These are phyloP conservation scores for Kalmusia sp. DNA, from an alignment of 2,329 filamentous ascomycete species.

Conservation along the genomic window DNA sequence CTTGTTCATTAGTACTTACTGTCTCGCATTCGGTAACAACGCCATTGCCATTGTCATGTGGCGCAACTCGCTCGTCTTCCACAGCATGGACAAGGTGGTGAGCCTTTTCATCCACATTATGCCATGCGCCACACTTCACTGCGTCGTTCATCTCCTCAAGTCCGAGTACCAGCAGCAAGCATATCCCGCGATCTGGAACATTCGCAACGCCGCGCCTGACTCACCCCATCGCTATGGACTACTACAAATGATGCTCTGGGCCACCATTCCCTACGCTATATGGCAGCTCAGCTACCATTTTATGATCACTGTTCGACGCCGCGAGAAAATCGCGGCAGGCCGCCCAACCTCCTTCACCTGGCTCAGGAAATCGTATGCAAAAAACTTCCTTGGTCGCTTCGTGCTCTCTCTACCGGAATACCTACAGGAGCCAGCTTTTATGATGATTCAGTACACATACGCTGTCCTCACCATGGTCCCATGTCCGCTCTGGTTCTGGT, in stretches of 20 bases:
- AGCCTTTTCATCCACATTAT: conserved; percentile 99
- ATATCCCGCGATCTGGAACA: conserved; percentile 85
- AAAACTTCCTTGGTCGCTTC: conserved; percentile 84
- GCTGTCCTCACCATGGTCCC: conserved; percentile 93
- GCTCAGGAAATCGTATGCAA: conserved; percentile 90
- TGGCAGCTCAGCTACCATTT: conserved; percentile 96
- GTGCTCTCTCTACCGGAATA: conserved; percentile 78
- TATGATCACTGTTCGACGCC: conserved; percentile 92
- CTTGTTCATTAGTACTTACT: conserved; percentile 90
- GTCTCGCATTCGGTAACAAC: conserved; percentile 94
- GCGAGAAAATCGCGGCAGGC: conserved; percentile 93
- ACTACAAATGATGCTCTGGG: conserved; percentile 89
- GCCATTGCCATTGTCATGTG: conserved; percentile 98
- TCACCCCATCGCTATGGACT: conserved; percentile 82
- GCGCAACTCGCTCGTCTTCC: conserved; percentile 97
- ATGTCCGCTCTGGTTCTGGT: conserved; percentile 94
- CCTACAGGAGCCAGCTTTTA: conserved; percentile 89
- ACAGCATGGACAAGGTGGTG: conserved; percentile 97
- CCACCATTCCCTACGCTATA: conserved; percentile 86
- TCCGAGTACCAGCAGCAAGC: conserved; percentile 68
- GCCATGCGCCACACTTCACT: conserved; percentile 93
- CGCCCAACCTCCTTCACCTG: conserved; percentile 97
- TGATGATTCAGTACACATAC: conserved; percentile 93
- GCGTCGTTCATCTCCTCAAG: conserved; percentile 82
- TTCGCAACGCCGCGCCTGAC: conserved; percentile 73